Conservation (phyloP, 1,284 basidiomycete species). For the Thelephora terrestris region DNA sequence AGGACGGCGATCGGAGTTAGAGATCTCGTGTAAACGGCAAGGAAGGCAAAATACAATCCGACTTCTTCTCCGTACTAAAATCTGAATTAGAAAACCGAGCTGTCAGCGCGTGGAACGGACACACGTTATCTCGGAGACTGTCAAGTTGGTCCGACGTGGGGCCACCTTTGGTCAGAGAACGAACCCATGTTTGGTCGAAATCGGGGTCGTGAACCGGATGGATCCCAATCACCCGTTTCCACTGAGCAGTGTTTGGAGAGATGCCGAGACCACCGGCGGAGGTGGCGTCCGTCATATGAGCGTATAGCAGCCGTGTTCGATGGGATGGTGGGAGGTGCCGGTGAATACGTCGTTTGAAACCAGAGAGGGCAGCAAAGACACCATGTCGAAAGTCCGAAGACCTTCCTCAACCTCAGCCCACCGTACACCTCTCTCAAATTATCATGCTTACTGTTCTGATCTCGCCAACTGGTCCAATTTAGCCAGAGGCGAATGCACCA, state of each 20-base stretch:
- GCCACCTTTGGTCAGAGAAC: conserved; percentile 34
- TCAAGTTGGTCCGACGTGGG: conserved; percentile 42
- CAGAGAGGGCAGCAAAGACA: no score
- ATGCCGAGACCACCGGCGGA: conserved; percentile 75
- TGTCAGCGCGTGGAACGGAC: conserved; percentile 14
- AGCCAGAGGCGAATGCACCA: conserved; percentile 62
- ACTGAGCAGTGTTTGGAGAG: conserved; percentile 58
- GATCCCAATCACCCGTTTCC: conserved; percentile 72
- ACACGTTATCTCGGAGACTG: conserved; percentile 50
- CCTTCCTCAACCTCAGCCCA: no score
- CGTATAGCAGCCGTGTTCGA: conserved; percentile 69
- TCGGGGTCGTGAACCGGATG: conserved; percentile 73
- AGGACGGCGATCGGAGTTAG: conserved; percentile 59
- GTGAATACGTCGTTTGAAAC: conserved; percentile 29
- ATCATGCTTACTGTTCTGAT: conserved; percentile 56
- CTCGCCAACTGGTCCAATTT: conserved; percentile 59
- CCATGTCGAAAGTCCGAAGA: no score
- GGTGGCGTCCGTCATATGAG: conserved; percentile 61
- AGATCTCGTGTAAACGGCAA: conserved; percentile 73
- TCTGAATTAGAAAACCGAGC: neutral
- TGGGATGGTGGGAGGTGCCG: conserved; percentile 55
- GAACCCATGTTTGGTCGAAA: conserved; percentile 67
- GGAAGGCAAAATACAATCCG: conserved; percentile 85
- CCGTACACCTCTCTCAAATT: neutral
- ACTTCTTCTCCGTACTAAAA: conserved; percentile 83